Conservation (phyloP, 495 filamentous ascomycete genomes). For the Aspergillus mulundensis region DNA sequence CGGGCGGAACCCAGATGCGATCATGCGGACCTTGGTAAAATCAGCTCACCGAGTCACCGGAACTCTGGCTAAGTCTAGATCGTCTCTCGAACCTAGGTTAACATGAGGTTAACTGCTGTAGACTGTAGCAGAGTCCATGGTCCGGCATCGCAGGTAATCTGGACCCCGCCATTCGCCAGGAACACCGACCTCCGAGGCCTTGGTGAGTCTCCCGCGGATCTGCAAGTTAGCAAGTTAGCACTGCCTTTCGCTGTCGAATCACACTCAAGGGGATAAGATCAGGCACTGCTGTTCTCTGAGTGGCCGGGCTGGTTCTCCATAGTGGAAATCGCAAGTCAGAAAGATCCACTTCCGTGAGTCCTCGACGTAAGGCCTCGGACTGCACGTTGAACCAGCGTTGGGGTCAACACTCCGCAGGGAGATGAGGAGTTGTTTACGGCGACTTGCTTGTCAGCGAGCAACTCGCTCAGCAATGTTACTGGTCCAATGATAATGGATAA, state of each 20-base stretch:
- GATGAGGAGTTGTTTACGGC: not conserved
- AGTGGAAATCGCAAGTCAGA: not conserved
- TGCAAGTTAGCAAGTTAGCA: slow-evolving; percentile 7
- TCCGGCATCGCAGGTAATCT: not conserved
- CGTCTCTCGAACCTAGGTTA: not conserved
- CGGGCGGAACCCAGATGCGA: not conserved
- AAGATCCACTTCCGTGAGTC: not conserved
- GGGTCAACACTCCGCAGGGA: slow-evolving; percentile 1
- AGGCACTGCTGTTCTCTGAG: not conserved
- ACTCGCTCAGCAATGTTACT: not conserved
- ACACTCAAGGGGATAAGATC: not conserved
- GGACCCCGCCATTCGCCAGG: not conserved
- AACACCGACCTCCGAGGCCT: not conserved
- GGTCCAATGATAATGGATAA: not conserved
- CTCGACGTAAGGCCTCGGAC: not conserved
- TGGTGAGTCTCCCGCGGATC: slow-evolving; percentile 13
- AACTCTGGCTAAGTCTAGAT: not conserved
- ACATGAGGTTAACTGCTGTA: not conserved
- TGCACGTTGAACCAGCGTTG: slow-evolving; percentile 1
- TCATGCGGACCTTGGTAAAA: not conserved
- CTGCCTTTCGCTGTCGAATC: slow-evolving; percentile 1
- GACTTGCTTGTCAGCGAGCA: not conserved
- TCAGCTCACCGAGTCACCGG: not conserved
- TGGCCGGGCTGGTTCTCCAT: not conserved
- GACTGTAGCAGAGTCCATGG: too few species aligned